Base-by-base conservation (phyloP, 2,329 filamentous ascomycete species). In the Paecilomyces fulvus region DNA sequence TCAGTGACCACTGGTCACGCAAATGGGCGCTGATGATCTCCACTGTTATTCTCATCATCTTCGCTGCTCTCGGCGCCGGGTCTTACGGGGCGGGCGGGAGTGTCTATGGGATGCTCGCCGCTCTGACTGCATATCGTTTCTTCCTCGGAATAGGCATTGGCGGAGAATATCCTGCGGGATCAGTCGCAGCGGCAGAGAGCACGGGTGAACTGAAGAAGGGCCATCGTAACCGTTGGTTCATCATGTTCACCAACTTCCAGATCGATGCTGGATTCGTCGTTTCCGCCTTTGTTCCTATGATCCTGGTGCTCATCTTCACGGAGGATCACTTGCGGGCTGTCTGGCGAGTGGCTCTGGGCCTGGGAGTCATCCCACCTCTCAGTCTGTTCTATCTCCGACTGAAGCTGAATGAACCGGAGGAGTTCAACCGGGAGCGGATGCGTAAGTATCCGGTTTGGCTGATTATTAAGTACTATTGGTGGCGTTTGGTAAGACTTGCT, bases 211-310 rank as follows among this genome's bases (percentile, higher is more conserved):
- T 96, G 58, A 90, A 90, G 70, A 72, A 75, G 14, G 92, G 92
- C 10, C 87, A 87, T 14, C 80, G 92, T n/a, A 92, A 96, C 68
- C 80, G 88, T 43, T 95, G 90, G 90, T 96, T 92, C 68, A 89
- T 92, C 64, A 79, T 95, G 61, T 95, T 94, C 71, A 95, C 89
- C 51, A 95, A 95, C 72, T 84, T 88, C 23, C 88, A 91, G 78
- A 95, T 95, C 58, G 89, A 95, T 67, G 82, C 84, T 54, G 91
- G 89, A 0, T 96, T 95, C 61, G 88, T 95, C 1, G 78, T 92
- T 55, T 86, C 89, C 8, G 86, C 89, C 0, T 83, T 95, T 59
- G 84, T 94, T 1, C 89, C 90, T 0, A 85, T 85, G 73, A 76
- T 88, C 50, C 70, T 87, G 28, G 80, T 83, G 11, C 63, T 83